These are phyloP conservation scores for Juncus inflexus DNA, from an alignment of 176 grass and related monocot species.

Conservation along the genomic window DNA sequence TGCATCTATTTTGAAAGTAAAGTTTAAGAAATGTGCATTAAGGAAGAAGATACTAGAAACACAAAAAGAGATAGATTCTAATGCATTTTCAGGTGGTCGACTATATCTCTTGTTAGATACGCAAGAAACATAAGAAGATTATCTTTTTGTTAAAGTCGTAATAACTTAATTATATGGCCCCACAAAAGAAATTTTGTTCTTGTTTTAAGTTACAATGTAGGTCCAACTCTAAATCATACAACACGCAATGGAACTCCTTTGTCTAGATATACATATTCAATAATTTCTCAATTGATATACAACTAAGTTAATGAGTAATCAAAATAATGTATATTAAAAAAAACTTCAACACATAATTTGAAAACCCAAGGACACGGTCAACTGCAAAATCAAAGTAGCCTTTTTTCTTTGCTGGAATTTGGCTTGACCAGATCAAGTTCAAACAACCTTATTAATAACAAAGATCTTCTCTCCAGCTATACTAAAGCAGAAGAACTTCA, in stretches of 20 bases:
- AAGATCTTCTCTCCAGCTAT: conserved; percentile 13
- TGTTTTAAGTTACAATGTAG: conserved; percentile 20
- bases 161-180: conserved; percentile 6
- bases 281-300: too few species aligned
- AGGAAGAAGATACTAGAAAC: conserved; percentile 20
- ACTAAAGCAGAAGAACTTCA: neutral
- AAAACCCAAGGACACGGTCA: neutral
- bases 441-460: neutral
- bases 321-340: too few species aligned
- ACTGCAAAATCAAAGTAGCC: conserved; percentile 6
- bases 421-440: conserved; percentile 18
- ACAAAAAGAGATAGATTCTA: conserved; percentile 15
- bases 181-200: conserved; percentile 2
- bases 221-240: conserved; percentile 28
- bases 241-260: too few species aligned
- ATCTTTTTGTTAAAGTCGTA: conserved; percentile 5
- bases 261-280: too few species aligned
- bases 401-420: conserved; percentile 20
- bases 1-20: conserved; percentile 35
- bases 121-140: conserved; percentile 12
- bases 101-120: neutral
- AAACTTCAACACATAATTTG: too few species aligned
- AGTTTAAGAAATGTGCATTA: conserved; percentile 3
- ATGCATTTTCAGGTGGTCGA: conserved; percentile 1
- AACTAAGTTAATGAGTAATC: too few species aligned